These are phyloP conservation scores for Wickerhamomyces bisporus DNA, from an alignment of 805 yeast species.

Conservation along the genomic window DNA sequence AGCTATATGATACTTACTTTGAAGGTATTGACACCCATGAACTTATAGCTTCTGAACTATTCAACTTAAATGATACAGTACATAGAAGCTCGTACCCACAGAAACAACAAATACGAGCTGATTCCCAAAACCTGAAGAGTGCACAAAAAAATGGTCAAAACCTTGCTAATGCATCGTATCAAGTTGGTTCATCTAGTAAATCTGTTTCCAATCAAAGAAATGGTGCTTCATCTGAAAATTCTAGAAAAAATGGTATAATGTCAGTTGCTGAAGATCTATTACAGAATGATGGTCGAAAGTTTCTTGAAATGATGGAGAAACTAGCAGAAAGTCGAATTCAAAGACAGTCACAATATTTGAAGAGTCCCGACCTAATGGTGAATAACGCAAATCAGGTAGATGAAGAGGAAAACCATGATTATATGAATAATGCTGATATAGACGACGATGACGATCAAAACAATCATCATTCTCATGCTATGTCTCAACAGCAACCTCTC, in stretches of 20 bases:
- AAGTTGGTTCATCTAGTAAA: not conserved
- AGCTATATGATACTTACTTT: constrained; percentile 64
- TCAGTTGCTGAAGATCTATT: constrained; percentile 77
- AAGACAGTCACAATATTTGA: constrained; percentile 17
- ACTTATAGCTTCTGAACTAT: constrained; percentile 1
- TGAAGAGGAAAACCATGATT: constrained; percentile 24
- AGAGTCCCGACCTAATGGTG: constrained; percentile 11
- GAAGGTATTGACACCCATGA: constrained; percentile 27
- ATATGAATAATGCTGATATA: constrained; percentile 22
- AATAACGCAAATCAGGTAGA: constrained; percentile 23
- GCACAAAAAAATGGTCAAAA: not conserved
- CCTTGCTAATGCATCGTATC: not conserved
- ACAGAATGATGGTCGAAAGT: constrained; percentile 70
- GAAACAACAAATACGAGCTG: not conserved
- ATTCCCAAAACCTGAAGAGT: not conserved
- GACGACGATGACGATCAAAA: not conserved
- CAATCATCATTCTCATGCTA: not conserved
- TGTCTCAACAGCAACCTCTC: not conserved
- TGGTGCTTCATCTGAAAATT: not conserved
- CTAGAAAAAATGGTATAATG: constrained; percentile 36
- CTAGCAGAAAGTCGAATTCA: constrained; percentile 50
- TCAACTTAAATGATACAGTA: not conserved
- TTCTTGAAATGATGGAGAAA: constrained; percentile 75
- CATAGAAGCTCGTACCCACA: not conserved
- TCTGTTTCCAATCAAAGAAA: not conserved